These are phyloP conservation scores for Euptelea pleiosperma DNA, from an alignment of 164 flowering plant genomes.

Conservation along the genomic window DNA sequence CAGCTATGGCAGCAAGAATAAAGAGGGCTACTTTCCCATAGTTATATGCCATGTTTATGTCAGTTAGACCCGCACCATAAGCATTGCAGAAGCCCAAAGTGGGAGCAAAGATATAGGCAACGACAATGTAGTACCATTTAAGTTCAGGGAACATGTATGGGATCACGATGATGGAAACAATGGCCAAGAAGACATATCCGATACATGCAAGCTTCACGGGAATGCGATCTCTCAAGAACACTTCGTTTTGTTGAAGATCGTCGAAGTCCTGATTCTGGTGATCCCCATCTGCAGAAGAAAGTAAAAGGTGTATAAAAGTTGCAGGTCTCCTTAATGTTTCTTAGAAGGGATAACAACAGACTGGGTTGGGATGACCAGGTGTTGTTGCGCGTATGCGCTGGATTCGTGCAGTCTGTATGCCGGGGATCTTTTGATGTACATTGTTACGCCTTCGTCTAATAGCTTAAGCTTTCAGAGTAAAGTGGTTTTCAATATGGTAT, in stretches of 20 bases:
- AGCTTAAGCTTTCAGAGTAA: no score
- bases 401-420: no score
- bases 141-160: slow-evolving; percentile 79
- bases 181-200: slow-evolving; percentile 55
- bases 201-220: slow-evolving; percentile 63
- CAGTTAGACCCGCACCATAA: slow-evolving; percentile 88
- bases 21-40: slow-evolving; percentile 88
- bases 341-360: no score
- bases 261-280: slow-evolving; percentile 27
- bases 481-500: no score
- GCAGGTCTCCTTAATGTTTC: no score
- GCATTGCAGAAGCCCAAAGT: slow-evolving; percentile 90
- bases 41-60: slow-evolving; percentile 87
- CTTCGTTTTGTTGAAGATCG: slow-evolving; percentile 49
- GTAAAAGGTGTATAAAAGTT: slow-evolving; percentile 6
- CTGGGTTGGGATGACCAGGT: no score
- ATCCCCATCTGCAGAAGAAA: slow-evolving; percentile 31
- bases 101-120: slow-evolving; percentile 80
- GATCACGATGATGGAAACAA: slow-evolving; percentile 62
- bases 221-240: slow-evolving; percentile 64
- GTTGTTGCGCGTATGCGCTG: no score
- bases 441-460: no score
- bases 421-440: no score
- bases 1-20: slow-evolving; percentile 60
- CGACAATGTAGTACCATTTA: slow-evolving; percentile 76